Conservation (phyloP, 2,329 filamentous ascomycete genomes). For the Xylaria sp. region DNA sequence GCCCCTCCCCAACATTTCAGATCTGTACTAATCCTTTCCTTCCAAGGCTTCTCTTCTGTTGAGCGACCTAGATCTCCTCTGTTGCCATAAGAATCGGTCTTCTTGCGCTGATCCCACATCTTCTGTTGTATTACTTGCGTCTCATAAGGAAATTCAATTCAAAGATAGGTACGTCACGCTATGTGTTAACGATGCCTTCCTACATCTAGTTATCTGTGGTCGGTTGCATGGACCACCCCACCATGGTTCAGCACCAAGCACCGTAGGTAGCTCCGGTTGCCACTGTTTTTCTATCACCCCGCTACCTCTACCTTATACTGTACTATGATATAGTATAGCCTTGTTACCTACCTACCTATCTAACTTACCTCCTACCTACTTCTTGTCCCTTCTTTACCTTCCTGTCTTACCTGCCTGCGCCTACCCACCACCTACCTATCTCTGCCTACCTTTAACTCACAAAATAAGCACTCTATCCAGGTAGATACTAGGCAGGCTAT, state of each 20-base stretch:
- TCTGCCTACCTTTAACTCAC: background rate
- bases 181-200: too few species aligned
- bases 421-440: background rate
- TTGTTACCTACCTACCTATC: constrained; percentile 3
- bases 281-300: constrained; percentile 19
- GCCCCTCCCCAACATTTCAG: background rate
- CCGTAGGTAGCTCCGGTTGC: background rate
- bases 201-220: background rate
- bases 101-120: background rate
- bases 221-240: background rate
- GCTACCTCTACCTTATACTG: constrained; percentile 12
- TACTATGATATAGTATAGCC: constrained; percentile 16
- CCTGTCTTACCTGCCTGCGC: background rate
- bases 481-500: background rate
- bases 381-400: constrained; percentile 12
- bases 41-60: background rate
- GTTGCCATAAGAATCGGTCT: too few species aligned
- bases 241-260: background rate
- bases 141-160: too few species aligned
- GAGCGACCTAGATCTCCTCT: too few species aligned
- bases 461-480: background rate
- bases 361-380: background rate
- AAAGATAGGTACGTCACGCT: too few species aligned
- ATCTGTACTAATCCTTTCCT: background rate
- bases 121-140: background rate